Base-by-base conservation (phyloP, 2,329 filamentous ascomycete genomes). In the Talaromyces sp. region DNA sequence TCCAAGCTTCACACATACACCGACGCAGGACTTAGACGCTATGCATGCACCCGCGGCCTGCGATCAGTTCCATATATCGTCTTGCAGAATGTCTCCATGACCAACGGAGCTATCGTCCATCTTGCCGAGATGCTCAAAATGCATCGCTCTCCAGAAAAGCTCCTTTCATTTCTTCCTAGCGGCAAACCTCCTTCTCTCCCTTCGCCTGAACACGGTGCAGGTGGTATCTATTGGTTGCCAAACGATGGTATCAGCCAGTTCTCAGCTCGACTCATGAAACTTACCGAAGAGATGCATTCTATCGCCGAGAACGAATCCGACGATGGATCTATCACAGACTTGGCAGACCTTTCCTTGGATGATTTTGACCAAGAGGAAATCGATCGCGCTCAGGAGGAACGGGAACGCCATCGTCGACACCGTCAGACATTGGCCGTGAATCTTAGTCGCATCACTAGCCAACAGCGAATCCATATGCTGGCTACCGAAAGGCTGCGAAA, bases 31-130 rank as follows among this genome's bases (percentile, higher is more conserved):
- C 28, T 69, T 22, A 64, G 64, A 52, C 60, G 57, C n/a, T 72
- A 64, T 46, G 60, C 69, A 3, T 70, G 69, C 48, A 70, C 69
- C 15, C 64, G 70, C 11, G 71, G 71, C 3, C 63, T 73, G 33
- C 68, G 67, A 28, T 73, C 71, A 2, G 63, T 73, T n/a, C 69
- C 71, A n/a, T 71, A 68, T 53, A 51, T 73, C 5, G 64, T 71
- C 35, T 50, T 73, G 17, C 65, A 66, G 2, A 61, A 68, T 22
- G 61, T 65, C 8, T 60, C 52, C 19, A 64, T 66, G 53, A 67
- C 65, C 1, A 65, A 63, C 40, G 65, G 60, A 46, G 63, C 64
- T 13, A 64, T 66, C 1, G 60, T 70, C 13, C 70, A 72, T 53
- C 55, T 73, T 7, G 60, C 68, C 6, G 66, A 61, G 54, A 70